Evolutionary conservation across 2,329 filamentous ascomycete genomes (phyloP).

Genomic region (Tolypocladium sp.): DNA sequence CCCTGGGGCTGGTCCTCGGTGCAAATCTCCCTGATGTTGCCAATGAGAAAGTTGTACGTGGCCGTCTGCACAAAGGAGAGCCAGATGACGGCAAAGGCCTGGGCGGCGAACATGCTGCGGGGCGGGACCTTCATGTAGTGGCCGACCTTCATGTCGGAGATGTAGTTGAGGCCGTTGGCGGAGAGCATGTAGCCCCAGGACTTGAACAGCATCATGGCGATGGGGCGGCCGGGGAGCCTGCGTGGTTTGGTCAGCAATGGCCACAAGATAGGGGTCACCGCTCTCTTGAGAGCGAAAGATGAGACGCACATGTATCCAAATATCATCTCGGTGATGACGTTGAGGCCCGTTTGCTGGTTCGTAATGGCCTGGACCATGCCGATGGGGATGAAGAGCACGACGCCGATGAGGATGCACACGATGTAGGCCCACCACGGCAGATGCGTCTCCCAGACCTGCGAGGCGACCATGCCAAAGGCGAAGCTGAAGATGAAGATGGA

Average conservation of each 20-base stretch:
- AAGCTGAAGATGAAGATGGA: conserved; percentile 34
- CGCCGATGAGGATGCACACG: conserved; percentile 25
- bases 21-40: conserved; percentile 44
- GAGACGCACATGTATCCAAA: conserved; percentile 30
- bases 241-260: neutral
- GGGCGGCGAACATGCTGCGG: conserved; percentile 34
- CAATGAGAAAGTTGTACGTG: conserved; percentile 26
- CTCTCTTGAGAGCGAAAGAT: too few relatives aligned
- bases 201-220: conserved; percentile 41
- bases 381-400: conserved; percentile 29
- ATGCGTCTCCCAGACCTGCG: conserved; percentile 24
- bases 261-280: too few relatives aligned
- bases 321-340: conserved; percentile 37
- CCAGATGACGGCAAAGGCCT: conserved; percentile 25
- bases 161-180: conserved; percentile 32
- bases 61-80: conserved; percentile 23
- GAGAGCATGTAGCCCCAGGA: conserved; percentile 32
- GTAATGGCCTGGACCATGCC: conserved; percentile 35
- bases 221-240: conserved; percentile 28
- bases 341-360: conserved; percentile 34
- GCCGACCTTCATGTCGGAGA: conserved; percentile 38
- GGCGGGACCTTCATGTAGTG: conserved; percentile 43
- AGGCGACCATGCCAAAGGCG: conserved; percentile 28
- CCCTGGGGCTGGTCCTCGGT: conserved; percentile 32
- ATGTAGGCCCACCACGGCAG: conserved; percentile 32